phyloP scores from a whole-genome alignment of 371 early-diverging fungal genomes.

The Coelomomyces lativittatus region DNA sequence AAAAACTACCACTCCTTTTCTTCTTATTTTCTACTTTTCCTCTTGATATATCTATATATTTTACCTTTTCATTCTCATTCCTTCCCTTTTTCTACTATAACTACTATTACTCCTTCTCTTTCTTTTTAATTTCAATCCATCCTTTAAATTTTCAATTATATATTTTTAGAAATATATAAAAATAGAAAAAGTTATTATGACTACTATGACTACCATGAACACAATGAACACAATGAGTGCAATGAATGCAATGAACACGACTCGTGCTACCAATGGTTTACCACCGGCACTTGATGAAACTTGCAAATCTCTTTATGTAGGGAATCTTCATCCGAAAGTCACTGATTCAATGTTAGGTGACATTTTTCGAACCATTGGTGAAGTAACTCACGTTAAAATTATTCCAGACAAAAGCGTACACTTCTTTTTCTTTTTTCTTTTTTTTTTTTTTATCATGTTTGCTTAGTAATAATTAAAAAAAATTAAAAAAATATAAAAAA shows the following conservation, averaged over 20 bases:
- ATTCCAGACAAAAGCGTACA: constrained; percentile 56
- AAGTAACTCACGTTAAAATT: constrained; percentile 55
- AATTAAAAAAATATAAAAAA: background rate
- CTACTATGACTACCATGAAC: background rate
- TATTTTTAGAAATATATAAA: no score
- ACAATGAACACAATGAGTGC: background rate
- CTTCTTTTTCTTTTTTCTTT: no score
- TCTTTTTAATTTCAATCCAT: no score
- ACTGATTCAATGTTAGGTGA: constrained; percentile 57
- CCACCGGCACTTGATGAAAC: constrained; percentile 6
- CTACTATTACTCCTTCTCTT: no score
- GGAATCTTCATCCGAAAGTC: constrained; percentile 67
- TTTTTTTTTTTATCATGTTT: background rate
- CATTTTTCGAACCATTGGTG: constrained; percentile 51
- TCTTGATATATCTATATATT: no score
- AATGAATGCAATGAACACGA: background rate
- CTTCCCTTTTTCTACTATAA: no score
- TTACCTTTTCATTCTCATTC: no score
- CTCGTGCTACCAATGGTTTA: background rate
- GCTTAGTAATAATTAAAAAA: background rate
- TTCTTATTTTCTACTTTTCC: no score
- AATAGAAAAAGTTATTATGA: no score
- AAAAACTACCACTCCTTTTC: no score
- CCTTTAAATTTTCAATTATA: no score
- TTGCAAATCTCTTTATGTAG: constrained; percentile 57